Percentiles rank a stretch among this genome's conserved stretches.
phyloP scores from a whole-genome alignment of 2,329 filamentous ascomycete genomes.

The Neofusicoccum kwambonambiense region DNA sequence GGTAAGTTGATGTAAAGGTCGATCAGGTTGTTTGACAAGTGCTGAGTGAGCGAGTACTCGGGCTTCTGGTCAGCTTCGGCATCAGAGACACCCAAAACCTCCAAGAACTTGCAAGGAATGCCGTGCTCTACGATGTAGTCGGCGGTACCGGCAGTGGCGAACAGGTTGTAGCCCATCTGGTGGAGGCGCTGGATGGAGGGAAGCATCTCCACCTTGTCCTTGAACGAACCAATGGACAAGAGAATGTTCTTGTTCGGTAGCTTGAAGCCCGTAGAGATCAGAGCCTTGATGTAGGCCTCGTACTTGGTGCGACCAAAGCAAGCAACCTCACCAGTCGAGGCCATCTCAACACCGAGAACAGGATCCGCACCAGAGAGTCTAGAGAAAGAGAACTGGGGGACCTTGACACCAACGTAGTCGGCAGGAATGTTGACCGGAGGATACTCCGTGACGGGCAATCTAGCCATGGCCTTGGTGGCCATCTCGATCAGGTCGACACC shows the following conservation, averaged over 20 bases:
- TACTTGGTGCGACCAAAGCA: slow-evolving; percentile 96
- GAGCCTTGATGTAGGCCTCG: slow-evolving; percentile 94
- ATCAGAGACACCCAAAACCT: slow-evolving; percentile 66
- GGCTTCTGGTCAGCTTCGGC: slow-evolving; percentile 83
- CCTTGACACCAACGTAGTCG: slow-evolving; percentile 92
- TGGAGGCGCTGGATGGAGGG: slow-evolving; percentile 87
- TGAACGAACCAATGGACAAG: slow-evolving; percentile 93
- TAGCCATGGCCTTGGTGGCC: slow-evolving; percentile 96
- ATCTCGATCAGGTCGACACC: slow-evolving; percentile 96
- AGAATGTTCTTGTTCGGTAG: slow-evolving; percentile 94
- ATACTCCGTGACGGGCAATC: slow-evolving; percentile 77
- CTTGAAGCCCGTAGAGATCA: slow-evolving; percentile 94
- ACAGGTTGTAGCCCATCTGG: slow-evolving; percentile 90
- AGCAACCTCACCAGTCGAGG: slow-evolving; percentile 95
- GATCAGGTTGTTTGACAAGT: slow-evolving; percentile 95
- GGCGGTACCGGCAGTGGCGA: slow-evolving; percentile 92
- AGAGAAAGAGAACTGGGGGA: slow-evolving; percentile 98
- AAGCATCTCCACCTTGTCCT: slow-evolving; percentile 97
- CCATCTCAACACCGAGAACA: slow-evolving; percentile 97
- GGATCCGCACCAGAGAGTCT: slow-evolving; percentile 93
- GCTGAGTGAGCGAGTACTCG: slow-evolving; percentile 95
- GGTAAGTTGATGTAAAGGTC: slow-evolving; percentile 98
- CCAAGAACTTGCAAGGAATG: slow-evolving; percentile 88
- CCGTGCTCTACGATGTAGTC: slow-evolving; percentile 94
- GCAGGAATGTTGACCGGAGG: slow-evolving; percentile 72